phyloP scores from a whole-genome alignment of 805 yeast genomes.

The Candida nanaspora region DNA sequence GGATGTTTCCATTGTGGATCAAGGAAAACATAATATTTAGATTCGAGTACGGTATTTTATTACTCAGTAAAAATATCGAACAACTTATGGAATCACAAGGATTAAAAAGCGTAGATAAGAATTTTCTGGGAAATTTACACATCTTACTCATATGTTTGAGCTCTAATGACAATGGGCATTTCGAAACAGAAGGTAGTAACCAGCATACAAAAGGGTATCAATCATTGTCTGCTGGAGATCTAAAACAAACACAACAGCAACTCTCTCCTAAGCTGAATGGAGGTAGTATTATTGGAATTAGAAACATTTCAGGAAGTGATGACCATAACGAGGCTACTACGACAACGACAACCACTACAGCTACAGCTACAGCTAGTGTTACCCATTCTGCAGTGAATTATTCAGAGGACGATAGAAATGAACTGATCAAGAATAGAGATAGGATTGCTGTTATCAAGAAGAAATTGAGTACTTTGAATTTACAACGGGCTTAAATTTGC shows the following conservation, averaged over 20 bases:
- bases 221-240: no score
- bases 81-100: conserved; percentile 29
- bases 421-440: conserved; percentile 1
- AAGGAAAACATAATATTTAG: conserved; percentile 33
- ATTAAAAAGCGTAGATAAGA: conserved; percentile 22
- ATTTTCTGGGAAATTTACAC: conserved; percentile 26
- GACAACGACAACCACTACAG: neutral
- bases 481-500: neutral
- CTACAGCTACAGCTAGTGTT: neutral
- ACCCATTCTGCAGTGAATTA: neutral
- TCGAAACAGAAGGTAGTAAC: neutral
- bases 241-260: no score
- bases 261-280: no score
- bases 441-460: conserved; percentile 1
- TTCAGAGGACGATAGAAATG: neutral
- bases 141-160: conserved; percentile 25
- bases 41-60: conserved; percentile 42
- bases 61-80: conserved; percentile 40
- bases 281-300: no score
- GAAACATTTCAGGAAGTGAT: no score
- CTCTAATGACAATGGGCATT: conserved; percentile 6
- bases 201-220: neutral
- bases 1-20: conserved; percentile 43
- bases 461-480: neutral
- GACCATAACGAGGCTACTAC: neutral